Evolutionary conservation across 2,329 filamentous ascomycete species (phyloP), one percentile per base, ranked within the genome.

Genomic region (Hypoxylon sp.): DNA sequence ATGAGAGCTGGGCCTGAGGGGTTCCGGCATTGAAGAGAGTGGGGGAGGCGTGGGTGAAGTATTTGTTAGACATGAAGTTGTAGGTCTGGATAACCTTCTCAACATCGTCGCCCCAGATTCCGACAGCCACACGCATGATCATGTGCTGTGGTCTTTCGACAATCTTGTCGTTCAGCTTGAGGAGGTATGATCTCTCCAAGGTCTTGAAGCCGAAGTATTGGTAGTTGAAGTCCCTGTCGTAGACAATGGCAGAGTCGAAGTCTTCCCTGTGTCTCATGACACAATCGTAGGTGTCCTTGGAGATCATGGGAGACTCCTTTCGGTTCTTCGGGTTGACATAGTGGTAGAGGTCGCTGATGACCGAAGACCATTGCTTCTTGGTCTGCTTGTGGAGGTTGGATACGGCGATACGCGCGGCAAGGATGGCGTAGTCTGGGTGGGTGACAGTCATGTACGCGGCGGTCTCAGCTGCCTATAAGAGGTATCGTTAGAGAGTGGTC

Each of bases 201-300:
- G 95, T 99, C 88, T 99, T 99, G 89, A 99, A 99, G 69, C 95
- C 95, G 75, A 99, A 99, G 84, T 97, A 99, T 84, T 99, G 95
- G 85, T 99, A 99, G 87, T 98, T 97, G 87, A 99, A 99, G 79
- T 99, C 95, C 72, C 95, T 91, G 82, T 99, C 95, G 75, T 98
- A 99, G 74, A 99, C 94, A 78, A 99, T 98, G 74, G 95, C 95
- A 44, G 94, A 98, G 85, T 99, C 97, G 60, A 99, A 87, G 81
- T 99, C 95, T 59, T 97, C 95, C 74, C 93, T 93, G 80, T 99
- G 93, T 75, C 91, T 92, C 91, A 97, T 95, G 69, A 99, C 91
- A 67, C 89, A 93, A 73, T 97, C 92, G 78, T 97, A 97, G 49
- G 91, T 96, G 72, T 91, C 84, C 75, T 94, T 83, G 44, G 94